phyloP scores from a whole-genome alignment of 768 basidiomycete species.

The Saitozyma sp. region DNA sequence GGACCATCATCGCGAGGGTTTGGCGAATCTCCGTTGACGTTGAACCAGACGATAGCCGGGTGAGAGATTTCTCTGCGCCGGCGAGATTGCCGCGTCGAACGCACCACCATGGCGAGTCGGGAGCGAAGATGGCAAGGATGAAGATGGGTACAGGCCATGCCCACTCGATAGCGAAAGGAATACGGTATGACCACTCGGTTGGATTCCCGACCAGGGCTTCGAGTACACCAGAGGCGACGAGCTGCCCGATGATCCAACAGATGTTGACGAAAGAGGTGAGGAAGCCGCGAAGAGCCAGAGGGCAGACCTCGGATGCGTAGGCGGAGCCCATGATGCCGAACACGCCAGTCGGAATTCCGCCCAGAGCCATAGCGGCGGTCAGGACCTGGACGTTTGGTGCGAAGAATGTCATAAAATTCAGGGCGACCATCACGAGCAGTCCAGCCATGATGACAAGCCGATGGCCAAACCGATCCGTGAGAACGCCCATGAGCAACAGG shows the following conservation, averaged over 20 bases:
- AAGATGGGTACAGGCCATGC: conserved; percentile 25
- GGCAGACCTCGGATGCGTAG: conserved; percentile 44
- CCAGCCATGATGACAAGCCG: conserved; percentile 10
- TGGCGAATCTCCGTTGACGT: not conserved
- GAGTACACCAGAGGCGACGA: conserved; percentile 27
- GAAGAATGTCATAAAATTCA: conserved; percentile 24
- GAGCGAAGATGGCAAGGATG: conserved; percentile 14
- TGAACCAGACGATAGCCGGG: not conserved
- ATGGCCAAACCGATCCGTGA: conserved; percentile 24
- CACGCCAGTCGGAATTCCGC: conserved; percentile 41
- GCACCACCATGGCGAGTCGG: conserved; percentile 46
- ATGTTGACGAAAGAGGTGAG: conserved; percentile 27
- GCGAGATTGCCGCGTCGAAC: conserved; percentile 40
- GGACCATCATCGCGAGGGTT: conserved; percentile 11
- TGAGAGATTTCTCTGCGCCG: conserved; percentile 12
- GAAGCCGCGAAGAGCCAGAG: conserved; percentile 22
- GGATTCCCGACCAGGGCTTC: conserved; percentile 16
- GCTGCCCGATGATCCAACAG: conserved; percentile 32
- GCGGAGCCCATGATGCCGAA: conserved; percentile 40
- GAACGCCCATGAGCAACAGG: conserved; percentile 15
- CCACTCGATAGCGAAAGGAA: conserved; percentile 28
- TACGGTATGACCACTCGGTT: conserved; percentile 18
- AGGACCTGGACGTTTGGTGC: conserved; percentile 16
- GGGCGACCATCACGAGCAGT: conserved; percentile 8
- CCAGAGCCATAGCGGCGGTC: conserved; percentile 10